Evolutionary conservation across 495 filamentous ascomycete genomes (phyloP), one percentile per base, ranked within the genome.

Genomic region (Lentithecium fluviatile): DNA sequence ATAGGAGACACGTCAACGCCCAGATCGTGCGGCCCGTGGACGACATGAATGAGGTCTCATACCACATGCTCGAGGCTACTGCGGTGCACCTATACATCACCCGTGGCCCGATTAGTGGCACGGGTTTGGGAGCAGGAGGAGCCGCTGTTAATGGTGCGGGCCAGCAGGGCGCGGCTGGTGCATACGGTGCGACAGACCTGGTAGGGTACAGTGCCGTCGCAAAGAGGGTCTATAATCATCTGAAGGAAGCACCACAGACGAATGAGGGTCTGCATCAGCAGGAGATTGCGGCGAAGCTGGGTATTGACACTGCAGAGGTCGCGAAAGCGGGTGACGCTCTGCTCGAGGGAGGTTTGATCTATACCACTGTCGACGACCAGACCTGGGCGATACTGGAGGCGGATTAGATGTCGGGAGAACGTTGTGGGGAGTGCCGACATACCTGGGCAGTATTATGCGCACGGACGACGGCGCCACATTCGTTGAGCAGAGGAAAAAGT

Each of bases 11-110:
- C 74, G 79, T 97, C 29, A 83, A 80, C 55, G 86, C 89, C n/a
- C 86, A 93, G 69, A 80, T 87, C 65, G 86, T 97, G 48, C 83
- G 89, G 38, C 84, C 87, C 6, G 73, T 97, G 45, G 77, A 80
- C 19, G 85, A 97, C 70, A 87, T 88, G 76, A 96, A 97, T 76
- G 95, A 98, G 79, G 76, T 98, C 66, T 85, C 86, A 68, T 90
- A 85, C 69, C 93, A 97, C 73, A 68, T 97, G 51, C 82, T 98
- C 6, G 92, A 97, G 72, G 89, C 91, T 6, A 87, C 89, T 1
- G 88, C 85, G 51, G 85, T 92, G 42, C 94, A 97, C 74, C 74
- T 98, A 40, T 87, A 88, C 76, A 87, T 90, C 70, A 88, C 86
- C n/a, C 79, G 84, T n/a, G 93, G 92, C 1, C 81, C 84, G 21